Percentiles rank a stretch among this genome's conserved stretches.
These are phyloP conservation scores for Wickerhamomyces chaumierensis DNA, from an alignment of 805 yeast species.

Conservation along the genomic window DNA sequence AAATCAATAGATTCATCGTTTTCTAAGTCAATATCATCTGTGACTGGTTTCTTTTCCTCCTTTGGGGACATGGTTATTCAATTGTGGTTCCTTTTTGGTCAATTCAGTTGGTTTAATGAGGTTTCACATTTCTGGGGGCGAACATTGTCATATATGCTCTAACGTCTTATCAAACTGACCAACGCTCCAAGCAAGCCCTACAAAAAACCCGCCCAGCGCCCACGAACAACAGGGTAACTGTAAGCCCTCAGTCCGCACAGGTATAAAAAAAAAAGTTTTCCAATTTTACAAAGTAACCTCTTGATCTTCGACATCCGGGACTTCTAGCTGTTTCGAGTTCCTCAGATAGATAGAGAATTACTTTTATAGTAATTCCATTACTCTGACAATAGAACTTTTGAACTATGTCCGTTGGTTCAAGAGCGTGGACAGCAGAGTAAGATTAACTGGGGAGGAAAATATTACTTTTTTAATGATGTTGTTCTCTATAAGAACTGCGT, in stretches of 20 bases:
- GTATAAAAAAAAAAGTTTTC: slow-evolving; percentile 5
- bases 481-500: neutral
- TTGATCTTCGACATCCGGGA: neutral
- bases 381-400: slow-evolving; percentile 33
- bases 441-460: slow-evolving; percentile 13
- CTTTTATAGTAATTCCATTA: slow-evolving; percentile 2
- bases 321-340: slow-evolving; percentile 9
- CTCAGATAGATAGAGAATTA: slow-evolving; percentile 18
- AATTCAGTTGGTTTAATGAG: neutral
- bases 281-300: neutral
- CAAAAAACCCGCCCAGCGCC: neutral
- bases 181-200: no score
- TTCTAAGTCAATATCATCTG: neutral
- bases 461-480: neutral
- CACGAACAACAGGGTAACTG: no score
- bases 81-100: neutral
- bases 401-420: slow-evolving; percentile 19
- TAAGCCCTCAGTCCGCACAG: no score
- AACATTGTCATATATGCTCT: no score
- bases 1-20: neutral
- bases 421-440: slow-evolving; percentile 45
- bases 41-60: neutral
- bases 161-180: no score
- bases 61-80: neutral
- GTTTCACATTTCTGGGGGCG: no score